Percentiles rank a stretch among this genome's conserved stretches.
Evolutionary conservation across 305 asterid genomes (phyloP).

Genomic region (Andrographis paniculata): DNA sequence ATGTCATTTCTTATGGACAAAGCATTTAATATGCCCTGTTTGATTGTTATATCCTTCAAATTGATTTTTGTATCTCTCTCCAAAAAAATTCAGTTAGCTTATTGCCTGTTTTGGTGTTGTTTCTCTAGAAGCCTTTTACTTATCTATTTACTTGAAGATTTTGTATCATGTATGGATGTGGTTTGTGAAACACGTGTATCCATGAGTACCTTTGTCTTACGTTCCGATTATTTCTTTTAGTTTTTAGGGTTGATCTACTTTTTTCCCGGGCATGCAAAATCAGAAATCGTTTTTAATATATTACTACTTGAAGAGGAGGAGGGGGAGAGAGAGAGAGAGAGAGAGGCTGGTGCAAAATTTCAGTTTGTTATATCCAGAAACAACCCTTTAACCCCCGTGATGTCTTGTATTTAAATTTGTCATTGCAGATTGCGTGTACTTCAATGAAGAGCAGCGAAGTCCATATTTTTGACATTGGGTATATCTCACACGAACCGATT

Average conservation of each 20-base stretch:
- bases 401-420: slow-evolving; percentile 12
- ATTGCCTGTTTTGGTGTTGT: too few species aligned
- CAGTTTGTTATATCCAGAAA: slow-evolving; percentile 2
- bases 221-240: too few species aligned
- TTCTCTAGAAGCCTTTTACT: too few species aligned
- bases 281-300: too few species aligned
- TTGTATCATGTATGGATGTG: neutral
- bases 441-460: slow-evolving; percentile 61
- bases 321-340: too few species aligned
- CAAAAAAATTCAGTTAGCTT: too few species aligned
- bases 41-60: too few species aligned
- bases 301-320: slow-evolving; percentile 6
- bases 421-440: slow-evolving; percentile 69
- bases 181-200: neutral
- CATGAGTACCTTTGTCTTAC: too few species aligned
- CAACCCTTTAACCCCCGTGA: slow-evolving; percentile 6
- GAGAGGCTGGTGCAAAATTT: slow-evolving; percentile 10
- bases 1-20: too few species aligned
- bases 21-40: too few species aligned
- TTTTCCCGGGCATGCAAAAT: neutral
- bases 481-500: slow-evolving; percentile 65
- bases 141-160: too few species aligned
- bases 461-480: slow-evolving; percentile 73
- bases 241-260: neutral
- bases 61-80: too few species aligned